phyloP scores from a whole-genome alignment of 2,329 filamentous ascomycete species.

The Septoria linicola region DNA sequence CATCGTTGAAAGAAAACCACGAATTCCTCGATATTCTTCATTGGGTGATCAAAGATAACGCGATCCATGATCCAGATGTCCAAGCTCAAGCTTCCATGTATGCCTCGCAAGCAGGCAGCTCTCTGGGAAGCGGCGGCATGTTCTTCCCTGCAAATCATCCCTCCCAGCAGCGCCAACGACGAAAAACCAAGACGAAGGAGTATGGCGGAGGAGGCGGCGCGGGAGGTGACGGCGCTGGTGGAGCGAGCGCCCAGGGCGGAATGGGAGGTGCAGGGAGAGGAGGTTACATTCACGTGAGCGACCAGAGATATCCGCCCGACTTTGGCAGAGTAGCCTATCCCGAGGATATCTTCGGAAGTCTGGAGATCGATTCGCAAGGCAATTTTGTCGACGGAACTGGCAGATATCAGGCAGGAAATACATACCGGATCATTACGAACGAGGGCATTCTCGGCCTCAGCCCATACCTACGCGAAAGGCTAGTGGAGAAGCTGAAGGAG shows the following conservation, averaged over 20 bases:
- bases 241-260: constrained; percentile 59
- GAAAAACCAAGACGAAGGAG: constrained; percentile 25
- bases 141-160: constrained; percentile 41
- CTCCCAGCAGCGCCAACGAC: constrained; percentile 31
- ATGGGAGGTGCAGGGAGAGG: constrained; percentile 58
- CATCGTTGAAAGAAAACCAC: constrained; percentile 57
- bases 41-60: constrained; percentile 55
- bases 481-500: constrained; percentile 37
- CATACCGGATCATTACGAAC: constrained; percentile 60
- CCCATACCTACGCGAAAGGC: constrained; percentile 36
- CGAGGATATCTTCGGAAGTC: constrained; percentile 65
- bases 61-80: constrained; percentile 56
- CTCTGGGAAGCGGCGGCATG: constrained; percentile 52
- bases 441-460: constrained; percentile 54
- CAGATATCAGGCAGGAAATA: constrained; percentile 61
- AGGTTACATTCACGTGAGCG: constrained; percentile 64
- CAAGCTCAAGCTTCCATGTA: constrained; percentile 60
- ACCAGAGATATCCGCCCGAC: constrained; percentile 59
- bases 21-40: constrained; percentile 58
- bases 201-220: constrained; percentile 43
- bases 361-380: constrained; percentile 60
- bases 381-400: constrained; percentile 57
- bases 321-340: constrained; percentile 65
- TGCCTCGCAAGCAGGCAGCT: constrained; percentile 57
- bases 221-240: constrained; percentile 52